Conservation (phyloP, 2,329 filamentous ascomycete genomes). For the Podosphaera aphanis region DNA sequence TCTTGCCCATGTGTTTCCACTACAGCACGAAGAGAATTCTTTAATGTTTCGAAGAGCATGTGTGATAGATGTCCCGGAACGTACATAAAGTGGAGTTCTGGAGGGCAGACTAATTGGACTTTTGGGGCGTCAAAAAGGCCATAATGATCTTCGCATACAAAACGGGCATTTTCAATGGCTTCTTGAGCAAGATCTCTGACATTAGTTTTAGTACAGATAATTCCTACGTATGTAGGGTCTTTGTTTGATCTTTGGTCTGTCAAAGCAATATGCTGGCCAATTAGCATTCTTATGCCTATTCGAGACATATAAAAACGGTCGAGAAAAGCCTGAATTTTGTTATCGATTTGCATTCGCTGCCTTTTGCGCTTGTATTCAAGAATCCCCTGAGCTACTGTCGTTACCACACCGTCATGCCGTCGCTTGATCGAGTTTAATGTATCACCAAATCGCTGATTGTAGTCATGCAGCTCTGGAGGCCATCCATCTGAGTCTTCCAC, state of each 20-base stretch:
- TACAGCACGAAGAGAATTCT: slow-evolving; percentile 91
- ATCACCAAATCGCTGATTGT: slow-evolving; percentile 77
- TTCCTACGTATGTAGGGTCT: slow-evolving; percentile 87
- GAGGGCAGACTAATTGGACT: slow-evolving; percentile 86
- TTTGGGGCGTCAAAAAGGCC: slow-evolving; percentile 91
- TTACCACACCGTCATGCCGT: slow-evolving; percentile 89
- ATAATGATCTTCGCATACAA: slow-evolving; percentile 97
- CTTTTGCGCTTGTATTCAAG: slow-evolving; percentile 92
- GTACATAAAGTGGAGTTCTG: slow-evolving; percentile 95
- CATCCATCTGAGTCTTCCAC: slow-evolving; percentile 74
- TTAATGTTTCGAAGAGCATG: slow-evolving; percentile 98
- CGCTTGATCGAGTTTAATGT: slow-evolving; percentile 85
- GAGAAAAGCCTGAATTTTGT: slow-evolving; percentile 89
- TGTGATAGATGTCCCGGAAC: slow-evolving; percentile 95
- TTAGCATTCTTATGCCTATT: slow-evolving; percentile 97
- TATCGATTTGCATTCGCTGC: slow-evolving; percentile 94
- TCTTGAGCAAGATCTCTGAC: slow-evolving; percentile 86
- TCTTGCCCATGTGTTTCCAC: slow-evolving; percentile 89
- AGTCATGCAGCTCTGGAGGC: slow-evolving; percentile 83
- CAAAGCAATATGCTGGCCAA: slow-evolving; percentile 91
- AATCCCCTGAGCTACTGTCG: slow-evolving; percentile 92
- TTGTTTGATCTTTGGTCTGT: slow-evolving; percentile 77
- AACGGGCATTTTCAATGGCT: slow-evolving; percentile 95
- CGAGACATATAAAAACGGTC: slow-evolving; percentile 99
- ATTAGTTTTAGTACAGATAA: slow-evolving; percentile 97